Percentiles rank a stretch among this genome's conserved stretches.
These are phyloP conservation scores for Cladophialophora bantiana DNA, from an alignment of 2,329 filamentous ascomycete species.

Conservation along the genomic window DNA sequence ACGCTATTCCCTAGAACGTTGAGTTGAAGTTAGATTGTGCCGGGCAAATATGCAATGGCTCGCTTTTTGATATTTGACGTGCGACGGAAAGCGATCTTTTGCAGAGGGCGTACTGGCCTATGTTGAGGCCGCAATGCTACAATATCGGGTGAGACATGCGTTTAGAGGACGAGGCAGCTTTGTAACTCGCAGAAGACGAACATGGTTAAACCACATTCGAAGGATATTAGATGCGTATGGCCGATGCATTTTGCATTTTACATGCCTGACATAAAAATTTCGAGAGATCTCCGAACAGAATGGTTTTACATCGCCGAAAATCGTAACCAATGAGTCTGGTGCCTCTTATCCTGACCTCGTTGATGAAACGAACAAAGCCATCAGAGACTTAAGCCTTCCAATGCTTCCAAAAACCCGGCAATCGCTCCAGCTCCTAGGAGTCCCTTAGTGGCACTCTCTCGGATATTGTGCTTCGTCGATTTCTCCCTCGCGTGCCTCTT, in stretches of 20 bases:
- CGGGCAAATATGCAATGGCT: not conserved
- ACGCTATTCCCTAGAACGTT: not conserved
- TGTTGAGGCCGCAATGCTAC: not conserved
- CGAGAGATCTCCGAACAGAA: not conserved
- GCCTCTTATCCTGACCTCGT: constrained; percentile 16
- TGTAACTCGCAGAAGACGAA: not conserved
- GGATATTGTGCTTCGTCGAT: constrained; percentile 42
- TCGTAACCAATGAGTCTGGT: constrained; percentile 20
- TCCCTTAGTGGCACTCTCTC: constrained; percentile 47
- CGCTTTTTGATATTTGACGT: not conserved
- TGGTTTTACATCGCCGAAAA: constrained; percentile 9
- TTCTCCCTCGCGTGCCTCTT: constrained; percentile 33
- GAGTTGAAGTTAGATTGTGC: not conserved
- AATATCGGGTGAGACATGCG: not conserved
- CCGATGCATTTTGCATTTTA: too few species aligned
- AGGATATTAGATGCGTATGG: not conserved
- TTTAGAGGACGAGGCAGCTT: not conserved
- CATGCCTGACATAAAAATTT: not conserved
- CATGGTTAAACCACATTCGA: not conserved
- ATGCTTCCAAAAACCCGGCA: constrained; percentile 50
- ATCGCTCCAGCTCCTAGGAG: constrained; percentile 48
- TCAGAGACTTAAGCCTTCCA: constrained; percentile 46
- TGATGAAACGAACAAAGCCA: not conserved
- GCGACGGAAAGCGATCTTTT: not conserved
- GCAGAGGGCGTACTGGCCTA: not conserved